Conservation (phyloP, 2,329 filamentous ascomycete genomes). For the Microcera coccophila region DNA sequence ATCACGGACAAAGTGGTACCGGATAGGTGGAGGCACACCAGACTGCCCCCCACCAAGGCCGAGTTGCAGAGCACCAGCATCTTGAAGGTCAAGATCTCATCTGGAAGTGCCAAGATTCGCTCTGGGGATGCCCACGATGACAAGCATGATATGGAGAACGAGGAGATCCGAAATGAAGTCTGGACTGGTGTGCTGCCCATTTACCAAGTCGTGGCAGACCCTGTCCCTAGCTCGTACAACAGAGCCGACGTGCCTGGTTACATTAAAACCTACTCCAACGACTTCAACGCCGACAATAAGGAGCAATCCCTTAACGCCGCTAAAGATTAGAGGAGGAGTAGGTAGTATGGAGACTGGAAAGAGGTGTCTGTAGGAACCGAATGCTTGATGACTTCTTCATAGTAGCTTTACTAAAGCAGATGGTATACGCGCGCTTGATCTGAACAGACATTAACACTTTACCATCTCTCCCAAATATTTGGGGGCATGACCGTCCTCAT, state of each 20-base stretch:
- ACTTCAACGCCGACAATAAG: constrained; percentile 35
- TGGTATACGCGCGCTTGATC: not conserved
- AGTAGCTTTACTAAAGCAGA: constrained; percentile 1
- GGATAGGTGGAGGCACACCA: constrained; percentile 63
- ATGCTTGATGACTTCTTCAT: not conserved
- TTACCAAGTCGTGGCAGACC: constrained; percentile 59
- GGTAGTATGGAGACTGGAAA: too few species aligned
- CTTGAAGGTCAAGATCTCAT: constrained; percentile 62
- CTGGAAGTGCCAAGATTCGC: constrained; percentile 72
- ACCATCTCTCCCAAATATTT: constrained; percentile 86
- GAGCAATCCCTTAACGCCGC: constrained; percentile 27
- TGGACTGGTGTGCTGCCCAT: constrained; percentile 62
- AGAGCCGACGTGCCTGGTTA: constrained; percentile 59
- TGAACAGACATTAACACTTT: constrained; percentile 5
- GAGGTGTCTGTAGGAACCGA: too few species aligned
- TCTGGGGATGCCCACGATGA: constrained; percentile 59
- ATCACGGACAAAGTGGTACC: constrained; percentile 73
- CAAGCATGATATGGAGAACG: constrained; percentile 44
- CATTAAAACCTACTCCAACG: constrained; percentile 44
- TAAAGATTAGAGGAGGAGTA: constrained; percentile 9
- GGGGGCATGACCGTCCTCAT: constrained; percentile 82
- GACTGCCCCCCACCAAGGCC: constrained; percentile 65
- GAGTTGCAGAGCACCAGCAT: constrained; percentile 75
- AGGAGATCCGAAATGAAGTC: constrained; percentile 37
- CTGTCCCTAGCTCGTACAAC: constrained; percentile 59